These are phyloP conservation scores for Coemansia sp. DNA, from an alignment of 192 early-diverging fungal genomes.

Conservation along the genomic window DNA sequence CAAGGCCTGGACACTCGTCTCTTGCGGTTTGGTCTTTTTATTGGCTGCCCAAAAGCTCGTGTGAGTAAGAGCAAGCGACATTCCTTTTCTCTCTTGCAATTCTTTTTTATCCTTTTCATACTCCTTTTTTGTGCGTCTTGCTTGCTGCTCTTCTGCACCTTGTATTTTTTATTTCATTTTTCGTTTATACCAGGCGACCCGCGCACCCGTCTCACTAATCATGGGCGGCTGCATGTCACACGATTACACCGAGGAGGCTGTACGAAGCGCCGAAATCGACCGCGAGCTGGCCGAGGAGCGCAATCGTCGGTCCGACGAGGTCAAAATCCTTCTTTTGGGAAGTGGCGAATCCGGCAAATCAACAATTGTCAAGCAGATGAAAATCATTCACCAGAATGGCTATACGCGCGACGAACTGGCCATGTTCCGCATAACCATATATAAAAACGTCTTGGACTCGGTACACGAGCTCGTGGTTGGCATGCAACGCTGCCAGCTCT, in stretches of 20 bases:
- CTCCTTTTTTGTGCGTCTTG: background rate
- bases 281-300: conserved; percentile 55
- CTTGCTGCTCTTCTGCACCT: no score
- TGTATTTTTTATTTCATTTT: conserved; percentile 6
- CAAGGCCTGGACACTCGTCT: background rate
- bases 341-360: conserved; percentile 94
- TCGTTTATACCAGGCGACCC: background rate
- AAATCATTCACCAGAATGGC: conserved; percentile 92
- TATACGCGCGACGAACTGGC: conserved; percentile 78
- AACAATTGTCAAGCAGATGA: conserved; percentile 97
- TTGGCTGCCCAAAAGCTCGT: background rate
- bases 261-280: conserved; percentile 57
- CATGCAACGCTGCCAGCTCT: conserved; percentile 62
- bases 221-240: conserved; percentile 57
- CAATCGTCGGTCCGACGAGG: conserved; percentile 53
- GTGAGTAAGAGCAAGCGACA: no score
- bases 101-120: no score
- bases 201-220: conserved; percentile 9
- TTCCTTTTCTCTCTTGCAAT: no score
- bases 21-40: background rate
- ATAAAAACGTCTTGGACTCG: conserved; percentile 83
- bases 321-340: conserved; percentile 61
- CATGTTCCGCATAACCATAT: conserved; percentile 73
- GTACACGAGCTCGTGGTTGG: conserved; percentile 73
- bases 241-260: conserved; percentile 49